Evolutionary conservation across 2,329 filamentous ascomycete genomes (phyloP).

Genomic region (Arthrinium phaeospermum): DNA sequence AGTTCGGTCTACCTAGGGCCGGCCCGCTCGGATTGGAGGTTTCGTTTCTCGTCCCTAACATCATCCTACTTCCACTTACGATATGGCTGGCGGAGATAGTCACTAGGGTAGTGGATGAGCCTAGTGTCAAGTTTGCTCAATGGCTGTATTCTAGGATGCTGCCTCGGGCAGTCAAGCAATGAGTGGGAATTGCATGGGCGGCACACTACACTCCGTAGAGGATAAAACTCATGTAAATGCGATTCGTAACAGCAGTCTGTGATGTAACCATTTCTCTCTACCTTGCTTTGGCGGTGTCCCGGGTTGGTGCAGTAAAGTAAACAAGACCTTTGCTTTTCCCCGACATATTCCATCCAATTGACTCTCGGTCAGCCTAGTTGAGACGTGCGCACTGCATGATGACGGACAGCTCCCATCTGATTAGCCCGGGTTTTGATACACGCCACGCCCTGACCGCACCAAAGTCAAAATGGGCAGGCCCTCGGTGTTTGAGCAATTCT

Average conservation of each 20-base stretch:
- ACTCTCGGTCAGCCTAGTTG: too few relatives aligned
- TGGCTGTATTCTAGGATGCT: slow-evolving; percentile 55
- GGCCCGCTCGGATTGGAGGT: slow-evolving; percentile 68
- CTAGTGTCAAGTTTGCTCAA: slow-evolving; percentile 61
- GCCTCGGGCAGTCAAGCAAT: neutral
- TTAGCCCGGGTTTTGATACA: neutral
- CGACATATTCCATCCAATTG: neutral
- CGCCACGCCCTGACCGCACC: neutral
- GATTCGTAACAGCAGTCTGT: neutral
- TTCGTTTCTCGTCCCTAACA: slow-evolving; percentile 62
- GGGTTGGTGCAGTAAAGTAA: neutral
- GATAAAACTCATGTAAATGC: neutral
- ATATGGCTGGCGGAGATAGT: slow-evolving; percentile 63
- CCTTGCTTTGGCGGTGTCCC: too few relatives aligned
- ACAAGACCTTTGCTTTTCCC: neutral
- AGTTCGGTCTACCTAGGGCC: slow-evolving; percentile 56
- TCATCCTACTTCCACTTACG: slow-evolving; percentile 65
- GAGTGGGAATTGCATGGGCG: neutral
- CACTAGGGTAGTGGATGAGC: slow-evolving; percentile 63
- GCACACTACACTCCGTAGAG: neutral
- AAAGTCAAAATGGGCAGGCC: neutral
- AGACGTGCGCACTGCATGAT: neutral
- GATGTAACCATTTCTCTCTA: neutral
- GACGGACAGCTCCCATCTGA: neutral
- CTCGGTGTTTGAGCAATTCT: neutral